Percentiles rank a stretch among this genome's conserved stretches.
These are phyloP conservation scores for Leucosporidium creatinivorum DNA, from an alignment of 768 basidiomycete species.

Conservation along the genomic window DNA sequence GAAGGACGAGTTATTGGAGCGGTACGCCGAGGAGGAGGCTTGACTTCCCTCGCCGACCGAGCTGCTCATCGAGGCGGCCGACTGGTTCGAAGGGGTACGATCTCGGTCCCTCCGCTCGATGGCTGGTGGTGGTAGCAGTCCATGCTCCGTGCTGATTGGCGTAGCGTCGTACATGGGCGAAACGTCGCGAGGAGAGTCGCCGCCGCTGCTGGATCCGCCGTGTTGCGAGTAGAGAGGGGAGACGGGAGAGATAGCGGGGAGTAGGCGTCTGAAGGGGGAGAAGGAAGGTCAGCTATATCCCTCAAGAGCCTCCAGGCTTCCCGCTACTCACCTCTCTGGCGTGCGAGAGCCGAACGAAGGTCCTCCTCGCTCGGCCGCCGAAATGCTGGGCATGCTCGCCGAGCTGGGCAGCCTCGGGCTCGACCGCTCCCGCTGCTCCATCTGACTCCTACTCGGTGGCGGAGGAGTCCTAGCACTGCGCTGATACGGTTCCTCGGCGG, in stretches of 20 bases:
- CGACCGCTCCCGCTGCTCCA: not conserved
- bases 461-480: not conserved
- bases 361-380: conserved; percentile 2
- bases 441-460: not conserved
- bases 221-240: conserved; percentile 12
- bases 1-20: not conserved
- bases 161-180: not conserved
- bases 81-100: conserved; percentile 13
- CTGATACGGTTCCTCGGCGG: not conserved
- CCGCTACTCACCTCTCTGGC: not conserved
- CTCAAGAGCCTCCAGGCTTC: not conserved
- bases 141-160: not conserved
- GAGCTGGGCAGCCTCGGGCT: conserved; percentile 14
- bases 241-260: conserved; percentile 17
- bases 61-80: not conserved
- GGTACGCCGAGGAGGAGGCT: not conserved
- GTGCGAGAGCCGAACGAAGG: not conserved
- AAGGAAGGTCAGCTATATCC: not conserved
- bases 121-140: not conserved
- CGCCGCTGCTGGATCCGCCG: not conserved
- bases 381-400: conserved; percentile 24
- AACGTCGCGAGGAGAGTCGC: not conserved
- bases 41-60: not conserved
- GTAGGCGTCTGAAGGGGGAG: conserved; percentile 1
- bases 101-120: not conserved